A percentile compares a stretch with the other conserved stretches of the same genome.
Evolutionary conservation across 2,329 filamentous ascomycete species (phyloP).

Genomic region (Calonectria crousiana): DNA sequence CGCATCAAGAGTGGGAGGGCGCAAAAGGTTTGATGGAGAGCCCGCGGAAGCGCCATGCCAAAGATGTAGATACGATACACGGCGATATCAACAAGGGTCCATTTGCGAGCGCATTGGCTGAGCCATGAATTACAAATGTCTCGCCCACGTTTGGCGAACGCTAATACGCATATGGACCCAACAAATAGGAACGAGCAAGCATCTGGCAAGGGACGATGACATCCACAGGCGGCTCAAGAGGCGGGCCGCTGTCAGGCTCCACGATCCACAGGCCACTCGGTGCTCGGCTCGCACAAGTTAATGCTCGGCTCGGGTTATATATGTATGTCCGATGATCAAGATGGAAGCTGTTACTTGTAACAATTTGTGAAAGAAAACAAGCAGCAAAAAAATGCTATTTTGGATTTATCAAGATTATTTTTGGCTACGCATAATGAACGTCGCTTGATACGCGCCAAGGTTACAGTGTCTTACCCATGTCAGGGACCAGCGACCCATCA

Average conservation of each 20-base stretch:
- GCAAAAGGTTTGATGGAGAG: background rate
- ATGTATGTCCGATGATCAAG: constrained; percentile 3
- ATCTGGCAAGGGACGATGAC: constrained; percentile 19
- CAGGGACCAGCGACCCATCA: constrained; percentile 12
- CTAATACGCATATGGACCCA: constrained; percentile 19
- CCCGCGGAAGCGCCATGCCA: background rate
- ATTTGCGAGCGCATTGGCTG: background rate
- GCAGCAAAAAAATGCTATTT: background rate
- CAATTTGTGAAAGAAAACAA: background rate
- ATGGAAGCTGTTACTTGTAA: background rate
- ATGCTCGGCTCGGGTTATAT: constrained; percentile 20
- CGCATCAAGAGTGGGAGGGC: constrained; percentile 11
- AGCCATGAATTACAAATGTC: constrained; percentile 23
- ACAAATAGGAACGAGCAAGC: constrained; percentile 20
- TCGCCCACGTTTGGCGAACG: constrained; percentile 12
- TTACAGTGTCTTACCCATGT: constrained; percentile 5
- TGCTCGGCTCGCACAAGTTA: constrained; percentile 21
- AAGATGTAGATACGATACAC: background rate
- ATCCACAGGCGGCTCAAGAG: constrained; percentile 34
- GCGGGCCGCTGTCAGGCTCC: constrained; percentile 21
- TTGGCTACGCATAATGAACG: constrained; percentile 2
- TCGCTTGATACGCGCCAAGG: constrained; percentile 8
- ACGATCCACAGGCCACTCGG: background rate
- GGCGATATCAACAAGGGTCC: constrained; percentile 9
- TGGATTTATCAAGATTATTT: background rate